Evolutionary conservation across 2,329 filamentous ascomycete species (phyloP), one percentile per base, ranked within the genome.

Genomic region (Knufia petricola): DNA sequence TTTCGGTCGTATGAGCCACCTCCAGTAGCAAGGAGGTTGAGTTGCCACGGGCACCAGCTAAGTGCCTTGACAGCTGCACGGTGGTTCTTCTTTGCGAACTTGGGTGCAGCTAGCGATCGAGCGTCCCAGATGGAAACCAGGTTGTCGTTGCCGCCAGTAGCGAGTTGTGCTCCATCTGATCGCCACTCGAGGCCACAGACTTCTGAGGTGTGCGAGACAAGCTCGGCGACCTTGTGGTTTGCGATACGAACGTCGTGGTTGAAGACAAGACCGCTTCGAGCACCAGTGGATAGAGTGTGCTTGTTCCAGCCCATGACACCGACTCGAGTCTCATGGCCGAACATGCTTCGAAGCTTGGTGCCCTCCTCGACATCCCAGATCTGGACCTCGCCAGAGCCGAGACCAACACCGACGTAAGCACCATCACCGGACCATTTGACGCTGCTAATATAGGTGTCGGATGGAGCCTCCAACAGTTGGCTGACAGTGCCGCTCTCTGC

Each of bases 41-140:
- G 82, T 73, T 95, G 92, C 92, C 92, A 98, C 37, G 92, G 92
- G 76, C 92, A 98, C 92, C 92, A 98, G 55, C 88, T 85, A 39
- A 98, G 80, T 51, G 92, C 92, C 79, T 98, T 98, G 71, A 98
- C 89, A 38, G 92, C 92, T 49, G 92, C 92, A 70, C 92, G 92
- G 77, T 98, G 92, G 78, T 98, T 98, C 64, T 90, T 95, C 82
- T 98, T 98, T 70, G 88, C 92, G 76, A 96, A 96, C 73, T 96
- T 96, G 66, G 92, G 92, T 8, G 94, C 89, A 15, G 81, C 82
- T 52, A 98, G 77, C 7, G 87, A 92, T 44, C 92, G 87, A 49
- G 92, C 90, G 68, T 98, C 92, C 92, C 92, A 98, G 72, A 98
- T 98, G 61, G 87, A 94, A 58, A 98, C 92, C 48, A 98, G 77